Percentiles rank a stretch among this genome's conserved stretches.
Evolutionary conservation across 2,329 filamentous ascomycete species (phyloP).

Genomic region (Rutstroemia sp.): DNA sequence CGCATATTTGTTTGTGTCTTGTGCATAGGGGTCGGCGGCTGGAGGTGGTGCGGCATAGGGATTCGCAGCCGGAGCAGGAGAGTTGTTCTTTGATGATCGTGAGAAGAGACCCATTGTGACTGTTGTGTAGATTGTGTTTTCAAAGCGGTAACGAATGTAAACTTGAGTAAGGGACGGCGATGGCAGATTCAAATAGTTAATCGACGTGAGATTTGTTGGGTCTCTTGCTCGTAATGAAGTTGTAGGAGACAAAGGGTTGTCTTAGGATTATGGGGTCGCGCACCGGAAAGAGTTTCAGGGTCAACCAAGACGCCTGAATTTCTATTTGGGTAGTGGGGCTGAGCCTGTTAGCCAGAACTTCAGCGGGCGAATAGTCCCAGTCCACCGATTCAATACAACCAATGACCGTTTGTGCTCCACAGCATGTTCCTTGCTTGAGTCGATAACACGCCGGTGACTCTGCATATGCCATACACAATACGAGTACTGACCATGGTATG

Average conservation of each 20-base stretch:
- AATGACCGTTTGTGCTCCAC: too few species aligned
- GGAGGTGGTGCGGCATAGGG: slow-evolving; percentile 28
- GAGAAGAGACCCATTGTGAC: slow-evolving; percentile 36
- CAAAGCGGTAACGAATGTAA: not conserved
- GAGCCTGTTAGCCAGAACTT: not conserved
- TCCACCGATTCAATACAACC: not conserved
- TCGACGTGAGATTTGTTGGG: not conserved
- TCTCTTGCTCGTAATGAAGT: not conserved
- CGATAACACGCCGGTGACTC: too few species aligned
- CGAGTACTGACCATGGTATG: too few species aligned
- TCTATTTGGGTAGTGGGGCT: not conserved
- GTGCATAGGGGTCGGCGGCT: slow-evolving; percentile 49
- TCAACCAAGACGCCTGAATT: not conserved
- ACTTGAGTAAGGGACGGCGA: not conserved
- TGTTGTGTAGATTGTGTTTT: not conserved
- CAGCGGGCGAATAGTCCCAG: not conserved
- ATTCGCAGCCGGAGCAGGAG: slow-evolving; percentile 32
- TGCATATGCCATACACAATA: too few species aligned
- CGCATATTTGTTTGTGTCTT: slow-evolving; percentile 48
- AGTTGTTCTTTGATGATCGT: slow-evolving; percentile 39
- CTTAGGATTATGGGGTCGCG: not conserved
- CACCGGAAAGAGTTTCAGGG: not conserved
- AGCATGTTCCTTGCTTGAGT: too few species aligned
- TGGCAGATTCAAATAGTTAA: not conserved
- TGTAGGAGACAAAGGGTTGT: not conserved